These are phyloP conservation scores for Suillus variegatus DNA, from an alignment of 768 basidiomycete species.

Conservation along the genomic window DNA sequence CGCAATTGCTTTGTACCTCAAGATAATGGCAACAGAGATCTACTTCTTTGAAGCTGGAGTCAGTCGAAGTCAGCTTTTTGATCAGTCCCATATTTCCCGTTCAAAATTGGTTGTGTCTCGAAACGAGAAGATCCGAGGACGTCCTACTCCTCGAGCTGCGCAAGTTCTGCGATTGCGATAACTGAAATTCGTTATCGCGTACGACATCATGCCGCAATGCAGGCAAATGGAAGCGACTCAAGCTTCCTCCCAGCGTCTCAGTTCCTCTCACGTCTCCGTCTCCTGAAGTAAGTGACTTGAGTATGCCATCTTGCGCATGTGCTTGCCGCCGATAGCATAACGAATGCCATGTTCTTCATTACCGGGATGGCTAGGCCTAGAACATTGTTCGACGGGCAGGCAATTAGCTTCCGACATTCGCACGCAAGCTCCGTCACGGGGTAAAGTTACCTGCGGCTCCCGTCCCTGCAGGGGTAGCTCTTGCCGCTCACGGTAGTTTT, in stretches of 20 bases:
- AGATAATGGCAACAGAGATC: background rate
- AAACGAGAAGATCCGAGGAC: background rate
- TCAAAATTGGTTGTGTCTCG: background rate
- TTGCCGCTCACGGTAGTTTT: background rate
- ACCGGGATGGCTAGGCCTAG: background rate
- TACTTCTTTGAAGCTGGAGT: background rate
- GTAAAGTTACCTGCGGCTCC: background rate
- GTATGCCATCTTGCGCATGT: background rate
- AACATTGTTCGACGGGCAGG: background rate
- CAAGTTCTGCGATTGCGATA: background rate
- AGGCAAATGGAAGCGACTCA: background rate
- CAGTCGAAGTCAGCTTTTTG: background rate
- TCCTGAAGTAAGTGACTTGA: background rate
- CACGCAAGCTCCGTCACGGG: background rate
- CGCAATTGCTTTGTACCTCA: background rate
- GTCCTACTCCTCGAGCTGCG: background rate
- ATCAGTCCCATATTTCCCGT: background rate
- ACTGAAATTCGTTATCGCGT: background rate
- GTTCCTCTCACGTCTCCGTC: background rate
- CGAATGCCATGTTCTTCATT: background rate
- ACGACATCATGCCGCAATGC: constrained; percentile 4
- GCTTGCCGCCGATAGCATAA: background rate
- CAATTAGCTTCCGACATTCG: background rate
- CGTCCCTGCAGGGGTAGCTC: background rate
- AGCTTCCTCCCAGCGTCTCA: background rate